Conservation (phyloP, 2,329 filamentous ascomycete species). For the Epichloe uncinata region DNA sequence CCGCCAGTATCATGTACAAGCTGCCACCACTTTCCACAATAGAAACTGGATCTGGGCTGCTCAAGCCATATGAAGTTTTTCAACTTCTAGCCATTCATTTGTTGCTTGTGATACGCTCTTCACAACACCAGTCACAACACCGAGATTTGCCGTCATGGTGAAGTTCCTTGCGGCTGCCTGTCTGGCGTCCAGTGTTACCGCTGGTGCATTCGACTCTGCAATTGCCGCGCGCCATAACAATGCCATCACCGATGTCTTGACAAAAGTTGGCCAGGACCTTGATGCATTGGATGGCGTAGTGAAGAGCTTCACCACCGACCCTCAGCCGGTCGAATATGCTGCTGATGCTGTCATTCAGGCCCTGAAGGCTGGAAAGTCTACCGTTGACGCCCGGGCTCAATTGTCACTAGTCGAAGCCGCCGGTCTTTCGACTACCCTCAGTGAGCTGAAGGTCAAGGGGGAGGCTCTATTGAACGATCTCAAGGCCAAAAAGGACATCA, state of each 20-base stretch:
- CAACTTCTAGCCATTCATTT: constrained; percentile 4
- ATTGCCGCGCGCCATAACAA: neutral
- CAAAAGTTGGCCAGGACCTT: neutral
- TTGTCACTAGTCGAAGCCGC: neutral
- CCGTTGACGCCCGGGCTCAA: neutral
- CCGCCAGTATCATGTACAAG: neutral
- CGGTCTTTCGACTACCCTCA: neutral
- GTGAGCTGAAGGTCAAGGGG: neutral
- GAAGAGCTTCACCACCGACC: neutral
- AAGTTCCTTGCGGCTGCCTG: constrained; percentile 3
- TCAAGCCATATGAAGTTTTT: neutral
- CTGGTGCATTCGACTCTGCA: neutral
- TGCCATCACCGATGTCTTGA: neutral
- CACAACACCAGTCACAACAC: neutral
- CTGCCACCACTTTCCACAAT: neutral
- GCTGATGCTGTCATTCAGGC: neutral
- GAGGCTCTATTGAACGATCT: neutral
- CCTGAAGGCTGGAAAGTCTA: constrained; percentile 1
- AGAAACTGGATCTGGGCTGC: neutral
- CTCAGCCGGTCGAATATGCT: neutral
- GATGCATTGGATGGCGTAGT: neutral
- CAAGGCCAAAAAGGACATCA: constrained; percentile 1
- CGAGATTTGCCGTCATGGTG: neutral
- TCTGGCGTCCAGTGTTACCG: constrained; percentile 4
- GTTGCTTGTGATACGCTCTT: neutral